These are phyloP conservation scores for Geosmithia putterillii DNA, from an alignment of 2,329 filamentous ascomycete species.

Conservation along the genomic window DNA sequence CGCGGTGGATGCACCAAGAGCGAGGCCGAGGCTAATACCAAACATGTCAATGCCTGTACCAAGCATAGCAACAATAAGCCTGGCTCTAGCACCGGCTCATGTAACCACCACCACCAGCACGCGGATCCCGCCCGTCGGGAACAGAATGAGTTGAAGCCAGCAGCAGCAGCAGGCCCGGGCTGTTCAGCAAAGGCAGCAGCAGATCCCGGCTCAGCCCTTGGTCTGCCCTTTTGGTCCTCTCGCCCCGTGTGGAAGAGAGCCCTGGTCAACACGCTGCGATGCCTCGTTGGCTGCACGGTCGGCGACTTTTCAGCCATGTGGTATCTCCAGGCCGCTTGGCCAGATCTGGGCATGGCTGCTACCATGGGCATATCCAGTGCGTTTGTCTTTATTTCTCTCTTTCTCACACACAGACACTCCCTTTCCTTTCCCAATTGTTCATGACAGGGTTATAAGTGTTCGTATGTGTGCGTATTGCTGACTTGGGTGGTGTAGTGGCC, in stretches of 20 bases:
- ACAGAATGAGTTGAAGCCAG: no score
- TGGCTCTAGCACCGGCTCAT: no score
- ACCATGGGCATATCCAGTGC: conserved; percentile 42
- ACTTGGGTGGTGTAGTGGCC: conserved; percentile 24
- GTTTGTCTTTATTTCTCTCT: conserved; percentile 2
- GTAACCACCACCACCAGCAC: no score
- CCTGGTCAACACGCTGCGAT: conserved; percentile 40
- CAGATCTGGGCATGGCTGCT: conserved; percentile 29
- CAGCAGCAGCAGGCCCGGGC: no score
- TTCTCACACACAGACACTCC: not conserved
- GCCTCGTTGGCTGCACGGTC: conserved; percentile 38
- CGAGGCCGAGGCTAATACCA: no score
- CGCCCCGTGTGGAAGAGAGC: conserved; percentile 32
- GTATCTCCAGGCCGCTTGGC: conserved; percentile 34
- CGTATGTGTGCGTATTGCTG: not conserved
- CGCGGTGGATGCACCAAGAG: no score
- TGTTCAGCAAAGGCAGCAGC: not conserved
- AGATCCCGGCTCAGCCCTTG: not conserved
- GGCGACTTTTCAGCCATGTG: conserved; percentile 47
- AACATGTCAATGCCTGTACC: no score
- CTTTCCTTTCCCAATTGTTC: not conserved
- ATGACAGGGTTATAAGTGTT: no score
- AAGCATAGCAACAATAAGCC: no score
- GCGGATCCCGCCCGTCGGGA: no score
- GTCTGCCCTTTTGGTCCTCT: conserved; percentile 19